These are phyloP conservation scores for Boletus pseudopeckii DNA, from an alignment of 768 basidiomycete species.

Conservation along the genomic window DNA sequence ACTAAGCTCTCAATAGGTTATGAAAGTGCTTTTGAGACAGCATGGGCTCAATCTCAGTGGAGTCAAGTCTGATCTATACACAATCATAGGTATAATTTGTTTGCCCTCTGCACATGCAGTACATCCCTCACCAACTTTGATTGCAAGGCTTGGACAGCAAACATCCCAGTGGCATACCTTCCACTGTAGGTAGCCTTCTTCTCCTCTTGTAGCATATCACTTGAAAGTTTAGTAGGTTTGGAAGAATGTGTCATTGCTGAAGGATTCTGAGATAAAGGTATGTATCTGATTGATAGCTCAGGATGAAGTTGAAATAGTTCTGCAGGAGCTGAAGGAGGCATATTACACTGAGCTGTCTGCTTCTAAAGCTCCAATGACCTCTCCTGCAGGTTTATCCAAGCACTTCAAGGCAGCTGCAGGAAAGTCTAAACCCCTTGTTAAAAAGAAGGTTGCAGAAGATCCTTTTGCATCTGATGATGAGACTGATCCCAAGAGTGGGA, in stretches of 20 bases:
- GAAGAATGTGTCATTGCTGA: slow-evolving; percentile 59
- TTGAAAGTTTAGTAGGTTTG: slow-evolving; percentile 47
- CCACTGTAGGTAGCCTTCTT: slow-evolving; percentile 47
- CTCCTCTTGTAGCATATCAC: neutral
- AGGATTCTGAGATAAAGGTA: slow-evolving; percentile 63
- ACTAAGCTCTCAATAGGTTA: slow-evolving; percentile 40
- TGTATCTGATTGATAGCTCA: neutral
- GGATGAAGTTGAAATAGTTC: neutral
- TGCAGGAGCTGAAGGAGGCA: slow-evolving; percentile 59
- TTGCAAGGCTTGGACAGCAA: slow-evolving; percentile 69
- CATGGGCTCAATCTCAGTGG: slow-evolving; percentile 65
- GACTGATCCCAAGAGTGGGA: slow-evolving; percentile 14
- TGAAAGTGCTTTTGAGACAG: slow-evolving; percentile 61
- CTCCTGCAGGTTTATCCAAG: slow-evolving; percentile 21
- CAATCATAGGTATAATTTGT: slow-evolving; percentile 46
- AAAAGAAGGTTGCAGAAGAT: slow-evolving; percentile 41
- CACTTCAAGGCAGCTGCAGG: slow-evolving; percentile 14
- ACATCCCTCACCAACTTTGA: neutral
- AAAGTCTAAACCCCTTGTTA: slow-evolving; percentile 44
- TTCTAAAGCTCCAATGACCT: slow-evolving; percentile 23
- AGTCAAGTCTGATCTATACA: slow-evolving; percentile 72
- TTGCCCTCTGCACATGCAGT: neutral
- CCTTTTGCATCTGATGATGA: slow-evolving; percentile 58
- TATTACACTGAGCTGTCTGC: slow-evolving; percentile 49
- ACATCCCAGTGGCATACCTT: slow-evolving; percentile 67